These are phyloP conservation scores for Fusarium irregulare DNA, from an alignment of 2,329 filamentous ascomycete species.

Conservation along the genomic window DNA sequence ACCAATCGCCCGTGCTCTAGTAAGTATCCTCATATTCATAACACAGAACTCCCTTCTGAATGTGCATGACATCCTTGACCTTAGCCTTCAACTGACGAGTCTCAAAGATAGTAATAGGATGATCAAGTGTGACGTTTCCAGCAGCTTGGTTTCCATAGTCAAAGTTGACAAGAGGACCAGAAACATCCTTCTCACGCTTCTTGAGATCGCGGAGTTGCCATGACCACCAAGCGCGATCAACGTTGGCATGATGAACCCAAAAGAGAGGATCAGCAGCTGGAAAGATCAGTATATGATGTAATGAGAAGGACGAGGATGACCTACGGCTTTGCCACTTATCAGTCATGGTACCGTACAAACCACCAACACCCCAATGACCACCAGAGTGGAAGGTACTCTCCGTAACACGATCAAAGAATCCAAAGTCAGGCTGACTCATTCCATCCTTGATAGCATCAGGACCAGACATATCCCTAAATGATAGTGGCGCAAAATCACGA, in stretches of 20 bases:
- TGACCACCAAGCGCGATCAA: constrained; percentile 46
- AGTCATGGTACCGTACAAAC: constrained; percentile 44
- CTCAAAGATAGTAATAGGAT: constrained; percentile 9
- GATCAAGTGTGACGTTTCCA: constrained; percentile 10
- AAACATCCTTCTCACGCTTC: constrained; percentile 23
- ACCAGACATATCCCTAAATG: constrained; percentile 25
- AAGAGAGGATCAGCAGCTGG: constrained; percentile 44
- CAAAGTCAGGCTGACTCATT: constrained; percentile 41
- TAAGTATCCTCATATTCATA: constrained; percentile 26
- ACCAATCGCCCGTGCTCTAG: not conserved
- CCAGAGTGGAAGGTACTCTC: constrained; percentile 44
- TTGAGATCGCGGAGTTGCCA: constrained; percentile 29
- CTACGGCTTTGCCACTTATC: constrained; percentile 32
- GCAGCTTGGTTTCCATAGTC: constrained; percentile 22
- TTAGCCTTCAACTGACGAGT: constrained; percentile 18
- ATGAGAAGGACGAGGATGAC: accelerated
- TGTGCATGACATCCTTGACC: constrained; percentile 26
- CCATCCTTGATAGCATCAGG: constrained; percentile 26
- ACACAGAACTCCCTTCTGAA: constrained; percentile 14
- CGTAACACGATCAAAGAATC: constrained; percentile 34
- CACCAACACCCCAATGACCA: constrained; percentile 45
- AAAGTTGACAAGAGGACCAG: constrained; percentile 26
- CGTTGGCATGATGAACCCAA: constrained; percentile 47
- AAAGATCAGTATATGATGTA: not conserved
- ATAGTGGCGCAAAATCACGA: constrained; percentile 28